Evolutionary conservation across 163 green algal species (phyloP).

Genomic region (Scenedesmus sp.): DNA sequence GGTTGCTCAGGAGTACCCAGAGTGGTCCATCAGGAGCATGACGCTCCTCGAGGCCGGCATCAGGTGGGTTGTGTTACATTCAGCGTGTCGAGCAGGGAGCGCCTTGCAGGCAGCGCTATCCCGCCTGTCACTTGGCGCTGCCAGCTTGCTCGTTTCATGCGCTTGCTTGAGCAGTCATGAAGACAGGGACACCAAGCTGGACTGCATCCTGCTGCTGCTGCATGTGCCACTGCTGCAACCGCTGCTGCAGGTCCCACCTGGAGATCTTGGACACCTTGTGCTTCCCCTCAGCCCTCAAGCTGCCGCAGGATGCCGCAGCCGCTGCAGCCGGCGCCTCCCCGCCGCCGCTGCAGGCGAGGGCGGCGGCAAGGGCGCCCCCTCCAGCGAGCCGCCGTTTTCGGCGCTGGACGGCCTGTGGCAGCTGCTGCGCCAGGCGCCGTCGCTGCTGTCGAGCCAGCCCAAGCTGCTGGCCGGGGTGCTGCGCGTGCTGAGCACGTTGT

Average conservation of each 20-base stretch:
- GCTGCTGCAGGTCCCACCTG: slow-evolving; percentile 32
- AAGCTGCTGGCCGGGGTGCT: slow-evolving; percentile 60
- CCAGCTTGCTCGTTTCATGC: no score
- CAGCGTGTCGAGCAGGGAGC: no score
- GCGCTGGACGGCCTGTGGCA: slow-evolving; percentile 55
- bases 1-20: slow-evolving; percentile 14
- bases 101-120: no score
- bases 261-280: slow-evolving; percentile 63
- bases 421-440: slow-evolving; percentile 44
- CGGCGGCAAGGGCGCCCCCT: neutral
- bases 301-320: slow-evolving; percentile 1
- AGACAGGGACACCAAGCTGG: no score
- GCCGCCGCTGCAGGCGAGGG: neutral
- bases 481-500: slow-evolving; percentile 61
- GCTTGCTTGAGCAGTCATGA: no score
- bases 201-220: neutral
- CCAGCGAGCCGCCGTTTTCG: neutral
- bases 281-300: slow-evolving; percentile 59
- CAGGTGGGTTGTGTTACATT: no score
- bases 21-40: slow-evolving; percentile 48
- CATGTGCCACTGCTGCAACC: no score
- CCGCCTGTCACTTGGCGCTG: no score
- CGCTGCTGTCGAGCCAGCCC: slow-evolving; percentile 31
- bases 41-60: slow-evolving; percentile 60
- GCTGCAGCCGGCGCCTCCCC: no score